These are phyloP conservation scores for Lactarius akahatsu DNA, from an alignment of 768 basidiomycete species.

Conservation along the genomic window DNA sequence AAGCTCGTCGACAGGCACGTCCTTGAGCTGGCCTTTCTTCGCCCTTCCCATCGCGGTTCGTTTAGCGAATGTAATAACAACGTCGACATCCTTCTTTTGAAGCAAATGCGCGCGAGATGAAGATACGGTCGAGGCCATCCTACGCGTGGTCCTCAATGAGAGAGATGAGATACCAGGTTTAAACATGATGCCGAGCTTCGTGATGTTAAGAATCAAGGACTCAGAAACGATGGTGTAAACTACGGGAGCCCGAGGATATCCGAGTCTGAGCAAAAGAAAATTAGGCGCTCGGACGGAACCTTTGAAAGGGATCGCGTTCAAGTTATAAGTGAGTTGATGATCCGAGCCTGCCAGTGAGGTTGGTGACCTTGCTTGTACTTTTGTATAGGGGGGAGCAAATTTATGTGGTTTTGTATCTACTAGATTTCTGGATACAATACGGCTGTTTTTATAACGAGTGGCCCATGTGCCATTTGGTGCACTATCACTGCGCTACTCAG, in stretches of 20 bases:
- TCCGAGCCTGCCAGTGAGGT: too few species aligned
- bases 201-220: not conserved
- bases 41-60: slow-evolving; percentile 87
- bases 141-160: not conserved
- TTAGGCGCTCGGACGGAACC: too few species aligned
- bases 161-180: not conserved
- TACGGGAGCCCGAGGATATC: not conserved
- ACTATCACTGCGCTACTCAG: too few species aligned
- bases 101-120: slow-evolving; percentile 52
- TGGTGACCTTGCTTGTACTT: too few species aligned
- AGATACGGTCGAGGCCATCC: slow-evolving; percentile 33
- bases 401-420: too few species aligned
- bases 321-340: too few species aligned
- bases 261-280: not conserved
- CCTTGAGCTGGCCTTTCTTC: slow-evolving; percentile 92
- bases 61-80: slow-evolving; percentile 87
- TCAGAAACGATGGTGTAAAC: not conserved
- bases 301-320: too few species aligned
- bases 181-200: not conserved
- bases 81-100: slow-evolving; percentile 68
- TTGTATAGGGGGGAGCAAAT: too few species aligned
- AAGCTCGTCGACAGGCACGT: slow-evolving; percentile 83
- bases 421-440: too few species aligned
- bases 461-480: too few species aligned
- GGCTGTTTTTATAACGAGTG: too few species aligned